Evolutionary conservation across 1,284 basidiomycete species (phyloP).

Genomic region (Leccinum solheimii): DNA sequence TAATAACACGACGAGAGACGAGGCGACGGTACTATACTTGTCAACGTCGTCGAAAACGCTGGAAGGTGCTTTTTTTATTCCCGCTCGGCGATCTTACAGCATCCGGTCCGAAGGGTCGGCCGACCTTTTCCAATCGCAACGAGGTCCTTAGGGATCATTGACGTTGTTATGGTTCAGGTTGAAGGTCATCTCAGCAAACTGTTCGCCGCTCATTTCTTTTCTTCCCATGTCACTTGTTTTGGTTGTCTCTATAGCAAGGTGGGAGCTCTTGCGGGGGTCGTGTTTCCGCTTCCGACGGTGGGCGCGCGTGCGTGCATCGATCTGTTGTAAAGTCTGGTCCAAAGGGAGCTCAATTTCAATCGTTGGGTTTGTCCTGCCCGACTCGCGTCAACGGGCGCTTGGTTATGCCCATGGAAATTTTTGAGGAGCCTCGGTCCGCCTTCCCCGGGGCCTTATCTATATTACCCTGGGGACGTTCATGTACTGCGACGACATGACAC

Average conservation of each 20-base stretch:
- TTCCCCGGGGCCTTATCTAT: not conserved
- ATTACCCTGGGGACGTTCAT: not conserved
- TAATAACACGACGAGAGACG: constrained; percentile 11
- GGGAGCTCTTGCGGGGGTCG: not conserved
- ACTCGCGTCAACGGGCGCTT: not conserved
- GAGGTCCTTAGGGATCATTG: not conserved
- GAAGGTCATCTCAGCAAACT: not conserved
- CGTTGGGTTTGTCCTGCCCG: not conserved
- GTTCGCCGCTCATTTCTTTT: not conserved
- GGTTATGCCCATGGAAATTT: not conserved
- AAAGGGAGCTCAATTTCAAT: constrained; percentile 9
- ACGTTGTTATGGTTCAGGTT: not conserved
- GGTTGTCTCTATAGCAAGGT: not conserved
- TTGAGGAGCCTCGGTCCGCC: not conserved
- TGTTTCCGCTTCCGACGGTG: not conserved
- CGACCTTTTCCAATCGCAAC: constrained; percentile 8
- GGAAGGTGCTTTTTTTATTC: constrained; percentile 5
- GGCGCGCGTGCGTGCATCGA: not conserved
- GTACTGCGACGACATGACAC: not conserved
- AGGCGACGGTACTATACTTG: not conserved
- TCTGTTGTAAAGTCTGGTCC: not conserved
- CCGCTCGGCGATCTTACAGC: constrained; percentile 3
- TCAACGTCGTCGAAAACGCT: constrained; percentile 9
- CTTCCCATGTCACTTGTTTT: constrained; percentile 22
- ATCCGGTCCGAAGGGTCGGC: not conserved